Base-by-base conservation (phyloP, 2,329 filamentous ascomycete genomes). In the Thermomyces lanuginosus region DNA sequence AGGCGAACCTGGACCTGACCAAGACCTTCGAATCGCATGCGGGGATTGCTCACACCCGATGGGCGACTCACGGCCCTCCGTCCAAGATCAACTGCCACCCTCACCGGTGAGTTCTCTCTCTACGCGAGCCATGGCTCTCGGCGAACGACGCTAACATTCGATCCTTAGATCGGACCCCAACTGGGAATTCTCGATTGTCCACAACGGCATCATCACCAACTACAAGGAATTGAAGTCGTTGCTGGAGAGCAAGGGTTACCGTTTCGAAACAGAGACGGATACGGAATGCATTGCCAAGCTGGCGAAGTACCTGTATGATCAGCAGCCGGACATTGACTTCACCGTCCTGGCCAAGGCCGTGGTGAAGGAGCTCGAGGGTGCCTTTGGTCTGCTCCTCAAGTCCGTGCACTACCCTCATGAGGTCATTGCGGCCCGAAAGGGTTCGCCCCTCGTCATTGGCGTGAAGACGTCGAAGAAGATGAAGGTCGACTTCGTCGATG, bases 191-290 rank as follows among this genome's bases (percentile, higher is more conserved):
- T 70, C 81, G 40, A 76, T 98, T 45, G 89, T 95, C 35, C 89
- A 98, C 76, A 98, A 98, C 62, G 89, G 89, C 52, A 98, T 98
- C 69, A 98, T 98, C 61, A 98, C 89, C 65, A 98, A 98, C 72
- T 98, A 98, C 73, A 98, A 98, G 70, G 89, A 98, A 64, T 66
- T 98, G 47, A 92, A 86, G 73, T 81, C 78, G 36, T 74, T 98
- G 38, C 70, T 98, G 43, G 71, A 77, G 61, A 69, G 69, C 66
- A 98, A 95, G 71, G 89, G 89, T 52, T 92, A 92, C 74, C 78
- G 76, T 51, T 98, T 98, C 55, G 89, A 98, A 74, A 98, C 89
- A 27, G 86, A 98, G 61, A 98, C 89, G 41, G 89, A 98, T 52
- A 98, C 89, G 28, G 89, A 98, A 64, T 93, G 86, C 59, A 98